These are phyloP conservation scores for Daucus carota DNA, from an alignment of 129 eudicot species.

Conservation along the genomic window DNA sequence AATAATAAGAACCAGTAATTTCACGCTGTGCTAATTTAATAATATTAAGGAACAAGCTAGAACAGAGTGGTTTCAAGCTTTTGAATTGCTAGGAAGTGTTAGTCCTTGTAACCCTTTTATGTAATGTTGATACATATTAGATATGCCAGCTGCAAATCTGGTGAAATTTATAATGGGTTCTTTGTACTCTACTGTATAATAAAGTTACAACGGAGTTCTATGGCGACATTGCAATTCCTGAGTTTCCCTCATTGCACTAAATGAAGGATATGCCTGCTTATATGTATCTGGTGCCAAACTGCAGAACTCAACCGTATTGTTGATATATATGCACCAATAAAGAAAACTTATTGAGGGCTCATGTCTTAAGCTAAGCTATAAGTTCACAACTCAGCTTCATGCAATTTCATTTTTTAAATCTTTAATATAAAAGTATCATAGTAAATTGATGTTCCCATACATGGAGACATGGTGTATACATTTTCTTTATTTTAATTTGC, in stretches of 20 bases:
- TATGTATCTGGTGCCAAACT: conserved; percentile 1
- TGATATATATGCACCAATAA: background rate
- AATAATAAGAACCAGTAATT: too few species aligned
- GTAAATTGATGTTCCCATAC: background rate
- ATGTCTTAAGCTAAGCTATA: background rate
- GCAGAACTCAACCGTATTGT: background rate
- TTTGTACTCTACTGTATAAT: background rate
- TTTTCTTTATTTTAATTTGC: background rate
- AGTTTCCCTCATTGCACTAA: background rate
- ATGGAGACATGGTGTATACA: background rate
- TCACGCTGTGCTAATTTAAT: background rate
- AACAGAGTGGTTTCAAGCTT: background rate
- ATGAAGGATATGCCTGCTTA: background rate
- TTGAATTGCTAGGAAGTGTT: background rate
- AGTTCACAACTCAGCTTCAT: background rate
- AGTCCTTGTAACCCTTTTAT: background rate
- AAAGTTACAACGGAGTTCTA: background rate
- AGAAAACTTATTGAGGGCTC: background rate
- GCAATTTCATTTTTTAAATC: background rate
- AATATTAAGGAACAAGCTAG: background rate
- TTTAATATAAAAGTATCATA: background rate
- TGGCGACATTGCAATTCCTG: background rate
- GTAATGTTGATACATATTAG: background rate
- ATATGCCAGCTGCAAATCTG: background rate
- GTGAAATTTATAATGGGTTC: background rate